Evolutionary conservation across 352 stramenopile species (phyloP), one percentile per base, ranked within the genome.

Genomic region (Saprolegnia parasitica): DNA sequence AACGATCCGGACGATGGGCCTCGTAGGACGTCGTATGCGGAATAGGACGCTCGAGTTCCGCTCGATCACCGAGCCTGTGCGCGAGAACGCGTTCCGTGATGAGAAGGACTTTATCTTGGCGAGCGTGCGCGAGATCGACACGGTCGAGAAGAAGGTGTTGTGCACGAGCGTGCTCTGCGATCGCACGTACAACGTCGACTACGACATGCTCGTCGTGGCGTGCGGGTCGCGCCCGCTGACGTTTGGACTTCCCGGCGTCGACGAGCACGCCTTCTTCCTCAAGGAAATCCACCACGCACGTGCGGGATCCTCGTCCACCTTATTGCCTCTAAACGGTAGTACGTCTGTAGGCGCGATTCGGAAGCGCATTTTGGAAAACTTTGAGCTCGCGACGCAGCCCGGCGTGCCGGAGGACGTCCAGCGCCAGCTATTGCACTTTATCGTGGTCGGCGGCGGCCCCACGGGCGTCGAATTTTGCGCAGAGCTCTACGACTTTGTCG

Each of bases 251-350:
- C 81, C 85, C 0, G 90, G 90, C 10, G 90, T 98, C 21, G 79
- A 96, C 50, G 83, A 97, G 39, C 84, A 97, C 62, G 91, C 98
- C 8, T 98, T 97, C 73, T 99, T 99, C 77, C 78, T 99, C 3
- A 99, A 99, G 77, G 91, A 99, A 74, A 78, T 99, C 10, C 81
- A 96, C 67, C 95, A 99, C 79, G 95, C 96, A 5, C 81, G 96
- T 65, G 21, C 23, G 56, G n/a, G 4, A 21, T 45, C 20, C 29
- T 35, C 29, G 29, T 35, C 29, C 32, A 20, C 10, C 5, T 29
- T 18, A 5, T 23, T 49, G 6, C 46, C 15, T 10, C 32, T 15
- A 50, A 56, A n/a, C 47, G 26, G 47, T 16, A 56, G 10, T 13
- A 35, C 18, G 37, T 65, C 5, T 52, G 29, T 50, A 65, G 56